Conservation (phyloP, 108 stramenopile species). For the Conticribra guillardii region DNA sequence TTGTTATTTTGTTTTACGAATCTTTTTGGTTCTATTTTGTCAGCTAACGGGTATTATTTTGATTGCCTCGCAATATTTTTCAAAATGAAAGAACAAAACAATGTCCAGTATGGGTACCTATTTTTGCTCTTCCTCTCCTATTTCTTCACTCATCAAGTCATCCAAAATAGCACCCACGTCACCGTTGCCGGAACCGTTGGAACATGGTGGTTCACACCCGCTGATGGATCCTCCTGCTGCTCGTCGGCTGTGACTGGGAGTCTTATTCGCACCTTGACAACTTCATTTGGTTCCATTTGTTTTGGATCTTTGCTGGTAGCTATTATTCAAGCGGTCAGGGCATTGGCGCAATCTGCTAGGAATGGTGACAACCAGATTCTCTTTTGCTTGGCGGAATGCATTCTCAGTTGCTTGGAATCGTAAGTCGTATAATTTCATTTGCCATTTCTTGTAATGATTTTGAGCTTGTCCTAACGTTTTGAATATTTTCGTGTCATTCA, state of each 20-base stretch:
- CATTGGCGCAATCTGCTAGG: slow-evolving; percentile 56
- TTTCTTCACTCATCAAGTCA: slow-evolving; percentile 84
- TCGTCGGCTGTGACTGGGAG: slow-evolving; percentile 60
- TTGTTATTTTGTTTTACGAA: background rate
- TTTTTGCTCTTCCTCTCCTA: slow-evolving; percentile 80
- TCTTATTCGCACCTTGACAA: slow-evolving; percentile 63
- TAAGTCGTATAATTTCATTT: too few relatives aligned
- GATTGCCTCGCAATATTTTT: too few relatives aligned
- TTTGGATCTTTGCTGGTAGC: slow-evolving; percentile 76
- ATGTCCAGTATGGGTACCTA: slow-evolving; percentile 64
- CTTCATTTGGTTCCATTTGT: slow-evolving; percentile 82
- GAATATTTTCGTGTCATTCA: slow-evolving; percentile 16
- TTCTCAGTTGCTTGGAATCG: slow-evolving; percentile 62
- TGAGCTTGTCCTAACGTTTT: slow-evolving; percentile 30
- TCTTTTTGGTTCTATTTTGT: slow-evolving; percentile 12
- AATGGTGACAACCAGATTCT: slow-evolving; percentile 57
- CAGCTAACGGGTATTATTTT: too few relatives aligned
- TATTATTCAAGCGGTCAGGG: slow-evolving; percentile 72
- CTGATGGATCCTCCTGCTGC: slow-evolving; percentile 67
- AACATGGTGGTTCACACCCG: slow-evolving; percentile 89
- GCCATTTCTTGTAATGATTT: slow-evolving; percentile 16
- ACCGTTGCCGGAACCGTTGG: slow-evolving; percentile 88
- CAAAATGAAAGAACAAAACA: slow-evolving; percentile 6
- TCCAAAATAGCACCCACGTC: slow-evolving; percentile 81
- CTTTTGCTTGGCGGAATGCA: slow-evolving; percentile 67